Evolutionary conservation across 73 alveolate genomes (phyloP), one percentile per base, ranked within the genome.

Genomic region (Durusdinium trenchii): DNA sequence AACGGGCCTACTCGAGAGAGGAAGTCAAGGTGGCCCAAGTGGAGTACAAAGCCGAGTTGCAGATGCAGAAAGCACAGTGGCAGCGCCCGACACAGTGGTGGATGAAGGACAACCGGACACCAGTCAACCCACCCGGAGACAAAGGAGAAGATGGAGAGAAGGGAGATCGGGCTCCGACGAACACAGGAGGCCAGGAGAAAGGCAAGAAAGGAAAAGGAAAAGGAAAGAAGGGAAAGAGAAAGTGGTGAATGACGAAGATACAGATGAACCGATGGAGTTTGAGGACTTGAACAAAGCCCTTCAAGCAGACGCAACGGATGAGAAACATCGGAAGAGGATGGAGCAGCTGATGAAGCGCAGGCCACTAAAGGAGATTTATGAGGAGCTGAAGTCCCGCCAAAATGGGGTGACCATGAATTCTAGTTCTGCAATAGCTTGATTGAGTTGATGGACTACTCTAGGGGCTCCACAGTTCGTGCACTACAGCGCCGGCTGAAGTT

Each of bases 11-110:
- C 46, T 78, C 47, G 64, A 78, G 89, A 6, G 45, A 78, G 89
- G 89, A 78, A 45, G 45, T 78, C 45, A 78, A 78, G 89, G 89
- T 62, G 6, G 89, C 89, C 45, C 89, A 78, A 43, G 64, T 46
- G 64, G 89, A 78, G 23, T 45, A 47, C 20, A 78, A 43, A 62
- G 47, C 64, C 89, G 89, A 78, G 23, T 43, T 45, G 64, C 6
- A 20, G 10, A 14, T 78, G 42, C 64, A 16, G 43, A 16, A 78
- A 61, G 89, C 43, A 45, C 61, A 43, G 30, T 78, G 62, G 64
- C 38, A 40, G 2, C 36, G 89, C 26, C 43, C 62, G 20, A 43
- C 45, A 28, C 89, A 43, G 42, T 30, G 38, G 26, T 78, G 89
- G 89, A 36, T 40, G 38, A 6, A 73, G n/a, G 52, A 60, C 18